These are phyloP conservation scores for Fusarium begoniae DNA, from an alignment of 2,329 filamentous ascomycete genomes.

Conservation along the genomic window DNA sequence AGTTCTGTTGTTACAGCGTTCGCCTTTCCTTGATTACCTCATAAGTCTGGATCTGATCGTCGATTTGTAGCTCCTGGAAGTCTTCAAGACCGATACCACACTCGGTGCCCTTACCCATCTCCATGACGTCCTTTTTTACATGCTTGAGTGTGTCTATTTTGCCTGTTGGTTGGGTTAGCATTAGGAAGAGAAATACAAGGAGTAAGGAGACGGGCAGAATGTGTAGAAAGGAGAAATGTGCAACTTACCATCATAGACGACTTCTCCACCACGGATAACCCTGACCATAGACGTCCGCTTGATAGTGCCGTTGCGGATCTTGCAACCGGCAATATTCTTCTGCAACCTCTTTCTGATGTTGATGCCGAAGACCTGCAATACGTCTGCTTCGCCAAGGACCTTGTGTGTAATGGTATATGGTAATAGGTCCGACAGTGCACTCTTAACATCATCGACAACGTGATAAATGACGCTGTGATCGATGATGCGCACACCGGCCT, in stretches of 20 bases:
- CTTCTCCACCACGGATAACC: slow-evolving; percentile 75
- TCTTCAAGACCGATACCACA: slow-evolving; percentile 87
- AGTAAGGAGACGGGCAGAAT: neutral
- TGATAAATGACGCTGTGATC: slow-evolving; percentile 90
- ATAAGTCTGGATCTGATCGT: slow-evolving; percentile 89
- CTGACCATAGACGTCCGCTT: slow-evolving; percentile 71
- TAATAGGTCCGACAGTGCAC: slow-evolving; percentile 74
- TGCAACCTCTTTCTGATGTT: slow-evolving; percentile 76
- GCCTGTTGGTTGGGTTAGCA: slow-evolving; percentile 60
- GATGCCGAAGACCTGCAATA: slow-evolving; percentile 85
- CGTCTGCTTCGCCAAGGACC: slow-evolving; percentile 88
- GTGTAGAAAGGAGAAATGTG: neutral
- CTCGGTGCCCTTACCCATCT: slow-evolving; percentile 93
- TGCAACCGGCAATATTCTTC: slow-evolving; percentile 85
- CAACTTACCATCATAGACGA: slow-evolving; percentile 82
- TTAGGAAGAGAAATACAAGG: neutral
- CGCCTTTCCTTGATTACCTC: slow-evolving; percentile 81
- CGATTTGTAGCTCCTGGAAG: slow-evolving; percentile 80
- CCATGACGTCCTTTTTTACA: slow-evolving; percentile 87
- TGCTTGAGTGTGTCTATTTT: slow-evolving; percentile 84
- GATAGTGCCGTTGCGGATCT: slow-evolving; percentile 82
- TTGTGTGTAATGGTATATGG: slow-evolving; percentile 71
- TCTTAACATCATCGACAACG: slow-evolving; percentile 76
- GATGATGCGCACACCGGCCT: slow-evolving; percentile 77
- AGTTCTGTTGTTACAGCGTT: slow-evolving; percentile 52